phyloP scores from a whole-genome alignment of 305 asterid genomes.

The Stenogyne calaminthoides region DNA sequence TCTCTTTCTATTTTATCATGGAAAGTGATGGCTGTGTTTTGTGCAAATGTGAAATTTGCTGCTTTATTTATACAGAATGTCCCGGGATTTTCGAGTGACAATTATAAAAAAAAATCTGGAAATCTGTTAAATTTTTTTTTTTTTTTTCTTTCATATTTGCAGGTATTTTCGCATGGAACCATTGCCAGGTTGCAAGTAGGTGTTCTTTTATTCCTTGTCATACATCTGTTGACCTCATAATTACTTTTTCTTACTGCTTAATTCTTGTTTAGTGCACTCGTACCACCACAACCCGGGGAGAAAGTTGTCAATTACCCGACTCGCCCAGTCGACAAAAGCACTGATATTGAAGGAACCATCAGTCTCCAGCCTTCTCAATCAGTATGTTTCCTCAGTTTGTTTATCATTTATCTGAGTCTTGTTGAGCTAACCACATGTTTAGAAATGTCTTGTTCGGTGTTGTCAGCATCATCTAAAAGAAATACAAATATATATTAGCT shows the following conservation, averaged over 20 bases:
- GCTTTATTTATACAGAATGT: conserved; percentile 1
- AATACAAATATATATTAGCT: conserved; percentile 20
- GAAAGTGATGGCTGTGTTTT: neutral
- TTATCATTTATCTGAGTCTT: too few relatives aligned
- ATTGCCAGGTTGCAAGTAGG: conserved; percentile 88
- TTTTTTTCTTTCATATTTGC: conserved; percentile 27
- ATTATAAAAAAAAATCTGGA: neutral
- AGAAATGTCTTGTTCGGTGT: conserved; percentile 13
- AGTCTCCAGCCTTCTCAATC: conserved; percentile 94
- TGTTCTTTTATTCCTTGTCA: conserved; percentile 33
- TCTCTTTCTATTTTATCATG: neutral
- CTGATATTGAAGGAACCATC: conserved; percentile 94
- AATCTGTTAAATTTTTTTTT: conserved; percentile 15
- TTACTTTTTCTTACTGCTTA: conserved; percentile 6
- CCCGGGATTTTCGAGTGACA: conserved; percentile 12
- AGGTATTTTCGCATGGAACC: conserved; percentile 97
- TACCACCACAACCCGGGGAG: conserved; percentile 90
- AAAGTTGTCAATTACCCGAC: conserved; percentile 87
- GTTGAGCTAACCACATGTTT: conserved; percentile 1
- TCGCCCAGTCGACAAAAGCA: conserved; percentile 91
- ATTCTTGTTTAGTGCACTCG: conserved; percentile 55
- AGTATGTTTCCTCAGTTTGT: conserved; percentile 44
- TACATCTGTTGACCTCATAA: neutral
- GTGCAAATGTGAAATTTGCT: neutral
- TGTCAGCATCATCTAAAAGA: neutral